Base-by-base conservation (phyloP, 805 yeast species). In the Candida krabiensis region DNA sequence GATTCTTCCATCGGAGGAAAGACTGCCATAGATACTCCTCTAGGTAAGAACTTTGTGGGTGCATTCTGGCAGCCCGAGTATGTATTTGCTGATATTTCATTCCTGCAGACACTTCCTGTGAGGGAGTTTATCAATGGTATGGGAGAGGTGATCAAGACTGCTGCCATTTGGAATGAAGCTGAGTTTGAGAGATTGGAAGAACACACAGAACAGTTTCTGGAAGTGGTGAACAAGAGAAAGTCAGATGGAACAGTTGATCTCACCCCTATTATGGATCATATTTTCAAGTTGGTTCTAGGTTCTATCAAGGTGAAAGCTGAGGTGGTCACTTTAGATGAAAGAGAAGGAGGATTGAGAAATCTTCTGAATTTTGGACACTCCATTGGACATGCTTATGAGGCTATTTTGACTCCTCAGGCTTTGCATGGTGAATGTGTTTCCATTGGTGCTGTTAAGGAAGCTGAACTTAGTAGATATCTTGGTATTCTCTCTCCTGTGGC, bases 401-500 rank as follows among this genome's bases (percentile, higher is more conserved):
- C 99, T n/a, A 80, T 93, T 24, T 71, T 93, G 46, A 90, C 98
- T 4, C 99, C 99, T 7, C 88, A 90, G 62, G 93, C 96, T 17
- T 73, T 93, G 30, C 99, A 93, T 57, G 99, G 99, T 43, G 99
- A 93, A 66, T 93, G 99, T 74, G 99, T 93, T n/a, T 75, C 98
- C n/a, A 76, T 93, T 44, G 99, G 99, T 47, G 85, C 89, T 76
- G 82, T 93, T 23, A 76, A 81, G 55, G 99, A 93, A 64, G 98
- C 98, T 4, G 99, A 93, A 64, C 73, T 93, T 47, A 75, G 96
- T n/a, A 79, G 99, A 56, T 88, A 87, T 62, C 70, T 86, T 55
- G 97, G 97, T 17, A 77, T 87, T 37, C 69, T 93, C 48, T 78
- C 95, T 1, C 93, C 98, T 4, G 91, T 88, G 3, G 96, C 96